These are phyloP conservation scores for Rhododendron griersonianum DNA, from an alignment of 148 eudicot species.

Conservation along the genomic window DNA sequence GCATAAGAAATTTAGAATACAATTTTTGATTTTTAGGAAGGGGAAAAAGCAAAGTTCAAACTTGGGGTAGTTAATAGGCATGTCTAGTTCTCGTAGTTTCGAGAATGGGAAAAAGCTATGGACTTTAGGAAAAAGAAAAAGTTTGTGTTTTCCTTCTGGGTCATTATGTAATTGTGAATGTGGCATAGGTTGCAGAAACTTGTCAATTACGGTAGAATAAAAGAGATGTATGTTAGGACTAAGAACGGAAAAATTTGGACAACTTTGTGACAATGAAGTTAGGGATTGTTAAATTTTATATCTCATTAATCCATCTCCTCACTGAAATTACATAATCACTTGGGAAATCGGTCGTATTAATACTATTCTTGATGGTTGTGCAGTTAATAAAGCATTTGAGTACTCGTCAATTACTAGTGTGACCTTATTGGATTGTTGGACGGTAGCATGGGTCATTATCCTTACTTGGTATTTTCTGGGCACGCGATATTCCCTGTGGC, in stretches of 20 bases:
- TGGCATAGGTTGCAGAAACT: background rate
- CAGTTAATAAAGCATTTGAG: constrained; percentile 79
- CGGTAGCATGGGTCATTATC: constrained; percentile 76
- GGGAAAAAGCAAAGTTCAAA: background rate
- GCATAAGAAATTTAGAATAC: background rate
- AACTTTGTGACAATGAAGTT: background rate
- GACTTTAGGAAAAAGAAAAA: background rate
- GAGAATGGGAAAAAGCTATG: background rate
- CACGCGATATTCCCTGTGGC: constrained; percentile 70
- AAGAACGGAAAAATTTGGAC: background rate
- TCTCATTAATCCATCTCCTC: background rate
- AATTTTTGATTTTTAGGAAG: background rate
- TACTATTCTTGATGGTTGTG: constrained; percentile 19
- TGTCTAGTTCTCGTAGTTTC: background rate
- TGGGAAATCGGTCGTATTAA: background rate
- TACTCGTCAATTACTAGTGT: constrained; percentile 86
- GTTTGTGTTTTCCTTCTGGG: background rate
- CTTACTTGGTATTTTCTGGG: constrained; percentile 74
- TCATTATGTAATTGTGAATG: background rate
- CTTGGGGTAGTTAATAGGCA: background rate
- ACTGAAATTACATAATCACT: background rate
- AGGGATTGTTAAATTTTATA: background rate
- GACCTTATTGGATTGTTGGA: constrained; percentile 79
- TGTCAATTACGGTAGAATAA: background rate
- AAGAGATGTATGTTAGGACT: background rate